These are phyloP conservation scores for Mesembryanthemum crystallinum DNA, from an alignment of 148 eudicot genomes.

Conservation along the genomic window DNA sequence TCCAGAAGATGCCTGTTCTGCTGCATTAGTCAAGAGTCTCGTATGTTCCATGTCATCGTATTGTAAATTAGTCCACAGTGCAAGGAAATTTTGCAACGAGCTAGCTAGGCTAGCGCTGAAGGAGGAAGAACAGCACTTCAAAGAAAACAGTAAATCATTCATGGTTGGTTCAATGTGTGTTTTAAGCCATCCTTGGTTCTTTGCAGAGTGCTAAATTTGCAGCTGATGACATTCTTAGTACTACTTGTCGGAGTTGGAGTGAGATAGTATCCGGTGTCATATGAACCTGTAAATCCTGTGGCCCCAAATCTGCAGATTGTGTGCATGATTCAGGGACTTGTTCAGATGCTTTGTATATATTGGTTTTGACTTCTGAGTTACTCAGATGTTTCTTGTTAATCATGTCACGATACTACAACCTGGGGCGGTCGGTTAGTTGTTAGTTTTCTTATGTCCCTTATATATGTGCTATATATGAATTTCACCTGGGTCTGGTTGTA, in stretches of 20 bases:
- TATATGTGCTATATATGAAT: background rate
- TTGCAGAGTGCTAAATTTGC: conserved; percentile 5
- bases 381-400: background rate
- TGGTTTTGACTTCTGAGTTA: background rate
- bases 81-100: background rate
- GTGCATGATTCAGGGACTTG: conserved; percentile 13
- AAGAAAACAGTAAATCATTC: conserved; percentile 16
- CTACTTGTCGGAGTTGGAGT: background rate
- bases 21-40: background rate
- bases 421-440: background rate
- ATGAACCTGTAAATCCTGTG: conserved; percentile 4
- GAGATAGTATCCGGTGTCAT: conserved; percentile 1
- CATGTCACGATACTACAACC: conserved; percentile 13
- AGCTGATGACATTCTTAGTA: conserved; percentile 5
- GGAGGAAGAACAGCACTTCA: conserved; percentile 3
- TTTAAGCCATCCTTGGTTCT: conserved; percentile 4
- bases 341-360: background rate
- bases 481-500: background rate
- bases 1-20: conserved; percentile 1
- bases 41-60: conserved; percentile 12
- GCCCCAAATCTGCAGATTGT: conserved; percentile 14
- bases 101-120: background rate
- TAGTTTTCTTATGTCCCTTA: background rate
- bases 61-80: conserved; percentile 10
- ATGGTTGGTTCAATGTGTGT: conserved; percentile 5